phyloP scores from a whole-genome alignment of 1,284 basidiomycete genomes.

The Leccinum holopus region DNA sequence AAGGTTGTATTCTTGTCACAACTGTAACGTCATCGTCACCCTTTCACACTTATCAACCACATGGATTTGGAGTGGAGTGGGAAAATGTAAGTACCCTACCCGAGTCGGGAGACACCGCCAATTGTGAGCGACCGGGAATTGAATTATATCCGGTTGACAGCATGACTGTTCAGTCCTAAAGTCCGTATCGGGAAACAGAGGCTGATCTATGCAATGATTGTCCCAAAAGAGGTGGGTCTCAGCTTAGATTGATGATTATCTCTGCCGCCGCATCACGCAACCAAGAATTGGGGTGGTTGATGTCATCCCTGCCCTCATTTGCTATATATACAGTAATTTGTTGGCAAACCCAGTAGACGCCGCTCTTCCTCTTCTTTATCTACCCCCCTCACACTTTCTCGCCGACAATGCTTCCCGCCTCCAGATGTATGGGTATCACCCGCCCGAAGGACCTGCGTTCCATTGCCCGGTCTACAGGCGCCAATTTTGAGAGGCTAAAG shows the following conservation, averaged over 20 bases:
- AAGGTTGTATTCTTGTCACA: background rate
- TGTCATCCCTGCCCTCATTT: constrained; percentile 24
- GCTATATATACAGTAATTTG: background rate
- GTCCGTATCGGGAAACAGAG: background rate
- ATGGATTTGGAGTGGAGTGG: constrained; percentile 12
- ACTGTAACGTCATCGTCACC: background rate
- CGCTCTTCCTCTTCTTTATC: background rate
- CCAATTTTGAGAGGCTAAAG: constrained; percentile 33
- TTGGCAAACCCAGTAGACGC: background rate
- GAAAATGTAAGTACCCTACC: constrained; percentile 1
- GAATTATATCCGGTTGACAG: too few relatives aligned
- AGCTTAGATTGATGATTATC: background rate
- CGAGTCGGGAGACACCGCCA: constrained; percentile 4
- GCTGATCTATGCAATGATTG: constrained; percentile 31
- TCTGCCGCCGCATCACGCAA: background rate
- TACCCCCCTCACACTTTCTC: background rate
- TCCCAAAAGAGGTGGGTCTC: constrained; percentile 36
- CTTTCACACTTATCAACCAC: background rate
- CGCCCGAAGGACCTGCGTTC: constrained; percentile 40
- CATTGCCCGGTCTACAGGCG: constrained; percentile 40
- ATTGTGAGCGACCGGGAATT: background rate
- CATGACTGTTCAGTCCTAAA: background rate
- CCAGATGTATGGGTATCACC: constrained; percentile 39
- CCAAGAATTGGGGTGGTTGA: constrained; percentile 19
- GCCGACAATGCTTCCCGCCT: constrained; percentile 17